Percentiles rank a stretch among this genome's conserved stretches.
Evolutionary conservation across 805 yeast species (phyloP).

Genomic region (Saccharomyces kudriavzevii): DNA sequence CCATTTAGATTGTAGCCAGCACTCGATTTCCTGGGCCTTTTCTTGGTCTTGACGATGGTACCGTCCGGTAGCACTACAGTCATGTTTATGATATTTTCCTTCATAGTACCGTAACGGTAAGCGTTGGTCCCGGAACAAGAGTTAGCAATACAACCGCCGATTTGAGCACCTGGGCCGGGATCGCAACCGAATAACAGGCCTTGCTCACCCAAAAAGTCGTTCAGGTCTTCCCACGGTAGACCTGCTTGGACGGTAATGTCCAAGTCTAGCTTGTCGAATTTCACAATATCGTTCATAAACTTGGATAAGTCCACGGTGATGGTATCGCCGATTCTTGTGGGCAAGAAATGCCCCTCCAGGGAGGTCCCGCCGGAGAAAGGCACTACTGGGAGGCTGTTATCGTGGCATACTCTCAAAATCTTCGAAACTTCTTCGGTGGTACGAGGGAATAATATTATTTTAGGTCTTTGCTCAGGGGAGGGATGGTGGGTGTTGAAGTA

Average conservation of each 20-base stretch:
- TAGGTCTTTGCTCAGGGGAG: constrained; percentile 47
- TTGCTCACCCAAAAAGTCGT: constrained; percentile 40
- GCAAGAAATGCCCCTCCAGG: constrained; percentile 71
- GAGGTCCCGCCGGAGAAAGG: constrained; percentile 76
- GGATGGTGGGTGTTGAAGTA: constrained; percentile 61
- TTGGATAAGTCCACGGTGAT: constrained; percentile 51
- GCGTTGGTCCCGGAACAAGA: constrained; percentile 80
- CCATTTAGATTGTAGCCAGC: constrained; percentile 77
- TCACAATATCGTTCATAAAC: constrained; percentile 47
- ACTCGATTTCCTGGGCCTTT: constrained; percentile 66
- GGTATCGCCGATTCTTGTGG: constrained; percentile 60
- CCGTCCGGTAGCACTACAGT: constrained; percentile 80
- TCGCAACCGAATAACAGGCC: constrained; percentile 67
- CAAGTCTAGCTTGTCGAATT: constrained; percentile 53
- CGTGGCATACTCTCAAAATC: constrained; percentile 54
- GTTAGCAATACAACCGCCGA: constrained; percentile 72
- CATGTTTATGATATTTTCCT: constrained; percentile 57
- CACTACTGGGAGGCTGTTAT: constrained; percentile 58
- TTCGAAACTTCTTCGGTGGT: constrained; percentile 59
- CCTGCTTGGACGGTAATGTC: constrained; percentile 74
- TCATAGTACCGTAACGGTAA: constrained; percentile 71
- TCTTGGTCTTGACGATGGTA: constrained; percentile 62
- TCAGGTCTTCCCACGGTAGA: constrained; percentile 69
- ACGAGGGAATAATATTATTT: constrained; percentile 52
- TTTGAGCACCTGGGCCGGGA: constrained; percentile 72